Percentiles rank a stretch among this genome's conserved stretches.
Conservation (phyloP, 345 rosid genomes). For the Melaleuca alternifolia region DNA sequence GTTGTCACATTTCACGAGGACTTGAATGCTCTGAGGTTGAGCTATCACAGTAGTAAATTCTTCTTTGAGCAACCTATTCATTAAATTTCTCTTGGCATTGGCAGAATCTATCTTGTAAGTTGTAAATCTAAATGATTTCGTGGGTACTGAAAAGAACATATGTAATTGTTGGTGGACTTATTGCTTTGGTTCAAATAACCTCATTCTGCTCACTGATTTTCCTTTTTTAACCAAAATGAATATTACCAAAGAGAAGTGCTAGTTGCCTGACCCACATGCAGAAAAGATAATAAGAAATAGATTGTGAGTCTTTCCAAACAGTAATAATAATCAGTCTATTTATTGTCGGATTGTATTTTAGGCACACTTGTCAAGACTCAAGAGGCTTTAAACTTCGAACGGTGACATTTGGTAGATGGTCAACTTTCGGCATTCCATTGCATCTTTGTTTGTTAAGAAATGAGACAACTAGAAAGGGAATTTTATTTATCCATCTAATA, state of each 20-base stretch:
- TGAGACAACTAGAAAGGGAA: too few relatives aligned
- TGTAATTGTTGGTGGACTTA: neutral
- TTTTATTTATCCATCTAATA: too few relatives aligned
- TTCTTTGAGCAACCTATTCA: neutral
- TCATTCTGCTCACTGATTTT: neutral
- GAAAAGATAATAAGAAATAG: neutral
- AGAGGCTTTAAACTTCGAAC: neutral
- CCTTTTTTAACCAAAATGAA: neutral
- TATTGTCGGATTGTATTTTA: neutral
- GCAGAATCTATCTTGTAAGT: neutral
- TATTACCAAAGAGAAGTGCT: neutral
- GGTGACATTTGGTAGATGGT: neutral
- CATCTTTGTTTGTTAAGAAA: neutral
- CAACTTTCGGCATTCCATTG: neutral
- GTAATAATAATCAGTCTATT: neutral
- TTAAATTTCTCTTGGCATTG: neutral
- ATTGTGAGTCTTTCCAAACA: neutral
- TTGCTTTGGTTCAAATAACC: neutral
- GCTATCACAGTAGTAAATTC: neutral
- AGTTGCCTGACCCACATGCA: neutral
- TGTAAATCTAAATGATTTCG: neutral
- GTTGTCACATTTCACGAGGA: neutral
- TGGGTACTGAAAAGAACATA: neutral
- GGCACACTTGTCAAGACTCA: neutral
- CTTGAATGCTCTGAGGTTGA: neutral